Evolutionary conservation across 2,329 filamentous ascomycete species (phyloP), one percentile per base, ranked within the genome.

Genomic region (Scolecobasidium constrictum): DNA sequence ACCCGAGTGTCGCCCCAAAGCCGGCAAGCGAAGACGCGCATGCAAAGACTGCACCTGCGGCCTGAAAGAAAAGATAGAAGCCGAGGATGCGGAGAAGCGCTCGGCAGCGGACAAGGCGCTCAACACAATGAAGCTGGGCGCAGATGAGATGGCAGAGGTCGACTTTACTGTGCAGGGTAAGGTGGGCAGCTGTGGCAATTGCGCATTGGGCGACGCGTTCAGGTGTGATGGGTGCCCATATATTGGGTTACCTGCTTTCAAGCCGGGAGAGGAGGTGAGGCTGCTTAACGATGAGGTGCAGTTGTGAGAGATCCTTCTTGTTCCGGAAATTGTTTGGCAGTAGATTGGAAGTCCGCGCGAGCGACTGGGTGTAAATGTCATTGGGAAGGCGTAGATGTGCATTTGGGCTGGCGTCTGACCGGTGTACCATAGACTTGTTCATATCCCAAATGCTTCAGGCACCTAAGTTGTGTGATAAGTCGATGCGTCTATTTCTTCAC

Each of bases 31-130:
- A 52, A 82, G 90, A 43, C 81, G 88, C 48, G 87, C 92, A 45
- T 98, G 92, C 72, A 96, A 98, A 66, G 92, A 98, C 68, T 98
- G 92, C 69, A 90, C 85, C 6, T 98, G 92, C 58, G 92, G 92
- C 40, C 77, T 98, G 19, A 86, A 88, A 18, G 78, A 92, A 60
- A 78, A 82, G 47, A 65, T 96, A 40, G 83, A 86, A 53, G 81
- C 81, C n/a, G 86, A 96, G 67, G 92, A 96, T 62, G 71, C 69
- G 35, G 72, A 72, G 5, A 79, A 77, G 55, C 74, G 86, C 44
- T 65, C 67, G 5, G 66, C 72, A 17, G 83, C 83, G 22, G 81
- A 86, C 55, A 66, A 68, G 37, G 66, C 66, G 3, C 71, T 86
- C 38, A 76, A 79, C 56, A 71, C 78, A 16, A 67, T 86, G 48